A percentile compares a stretch with the other conserved stretches of the same genome.
Conservation (phyloP, 441 rosid species). For the Omphalea diandra region DNA sequence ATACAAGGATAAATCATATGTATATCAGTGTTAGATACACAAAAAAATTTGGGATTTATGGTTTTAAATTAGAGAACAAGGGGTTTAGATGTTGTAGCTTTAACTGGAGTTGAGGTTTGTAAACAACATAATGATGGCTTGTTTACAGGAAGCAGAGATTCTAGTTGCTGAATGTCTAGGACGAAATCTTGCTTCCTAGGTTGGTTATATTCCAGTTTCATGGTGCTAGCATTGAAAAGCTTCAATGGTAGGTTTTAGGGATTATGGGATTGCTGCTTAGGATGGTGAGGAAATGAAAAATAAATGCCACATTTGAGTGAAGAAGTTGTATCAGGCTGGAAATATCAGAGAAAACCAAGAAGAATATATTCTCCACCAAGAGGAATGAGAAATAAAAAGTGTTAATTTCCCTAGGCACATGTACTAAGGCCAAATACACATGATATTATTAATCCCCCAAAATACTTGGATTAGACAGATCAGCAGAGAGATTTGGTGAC, state of each 20-base stretch:
- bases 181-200: neutral
- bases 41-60: neutral
- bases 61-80: neutral
- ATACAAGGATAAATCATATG: neutral
- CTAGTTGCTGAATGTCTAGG: neutral
- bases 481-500: neutral
- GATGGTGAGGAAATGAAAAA: neutral
- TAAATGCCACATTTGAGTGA: neutral
- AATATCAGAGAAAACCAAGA: neutral
- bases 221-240: neutral
- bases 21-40: neutral
- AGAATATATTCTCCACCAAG: neutral
- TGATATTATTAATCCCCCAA: neutral
- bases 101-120: neutral
- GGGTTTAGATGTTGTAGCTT: neutral
- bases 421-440: too few species aligned
- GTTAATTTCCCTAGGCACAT: neutral
- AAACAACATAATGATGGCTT: neutral
- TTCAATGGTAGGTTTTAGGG: neutral
- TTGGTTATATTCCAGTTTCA: neutral
- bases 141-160: neutral
- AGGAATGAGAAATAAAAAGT: neutral
- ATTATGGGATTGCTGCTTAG: neutral
- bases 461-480: neutral
- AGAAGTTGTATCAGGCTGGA: neutral